Evolutionary conservation across 2,329 filamentous ascomycete genomes (phyloP), one percentile per base, ranked within the genome.

Genomic region (Colletotrichum truncatum): DNA sequence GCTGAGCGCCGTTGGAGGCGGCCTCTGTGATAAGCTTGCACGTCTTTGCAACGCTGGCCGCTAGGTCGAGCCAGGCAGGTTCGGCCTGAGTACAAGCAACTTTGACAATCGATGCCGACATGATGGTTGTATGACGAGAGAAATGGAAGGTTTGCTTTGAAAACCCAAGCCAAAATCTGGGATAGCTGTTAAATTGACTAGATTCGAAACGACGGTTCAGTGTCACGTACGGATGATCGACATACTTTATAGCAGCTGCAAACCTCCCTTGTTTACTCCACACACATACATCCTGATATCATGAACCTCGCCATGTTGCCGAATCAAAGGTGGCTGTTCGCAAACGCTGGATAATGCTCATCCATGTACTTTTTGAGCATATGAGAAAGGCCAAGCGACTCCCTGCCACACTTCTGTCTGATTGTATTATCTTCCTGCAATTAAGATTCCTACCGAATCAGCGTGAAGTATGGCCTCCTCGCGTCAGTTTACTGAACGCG

Each of bases 31-130:
- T 89, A 53, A 89, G 78, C 0, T 75, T 71, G 69, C 85, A 84
- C 7, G 87, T 88, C 72, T 90, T 90, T 2, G 80, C 72, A 1
- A 90, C 83, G 2, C 81, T 79, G 0, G 73, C 83, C 7, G 82
- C 76, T 2, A 90, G 80, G 69, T 91, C 84, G 7, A 90, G 78
- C 87, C 87, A 90, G 2, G 78, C 81, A 0, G 87, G 86, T 73
- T 90, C 88, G 6, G 84, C 82, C 70, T 90, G 87, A 1, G 85
- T 81, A 11, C 84, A 84, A 26, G 82, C 84, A 5, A 86, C 81
- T 32, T 74, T 63, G 12, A 71, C 67, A 11, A 21, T 66, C 7
- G 39, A 32, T 30, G 3, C 21, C 12, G 57, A 4, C 51, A 56
- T 64, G 28, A 4, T 53, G 39, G 6, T 48, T 57, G 21, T n/a